Conservation (phyloP, 352 stramenopile genomes). For the Blastocystis sp. region DNA sequence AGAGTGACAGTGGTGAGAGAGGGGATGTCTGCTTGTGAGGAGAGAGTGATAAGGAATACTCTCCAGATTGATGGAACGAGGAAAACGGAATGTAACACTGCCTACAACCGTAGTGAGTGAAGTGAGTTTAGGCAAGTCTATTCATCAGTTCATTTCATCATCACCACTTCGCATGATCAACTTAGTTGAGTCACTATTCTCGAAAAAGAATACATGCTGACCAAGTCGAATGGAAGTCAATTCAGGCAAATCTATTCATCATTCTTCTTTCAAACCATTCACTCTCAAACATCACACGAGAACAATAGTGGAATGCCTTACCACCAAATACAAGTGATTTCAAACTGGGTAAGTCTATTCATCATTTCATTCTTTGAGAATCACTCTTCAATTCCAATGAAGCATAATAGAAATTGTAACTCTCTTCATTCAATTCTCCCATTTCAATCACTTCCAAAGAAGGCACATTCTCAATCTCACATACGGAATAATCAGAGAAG, state of each 20-base stretch:
- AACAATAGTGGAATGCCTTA: background rate
- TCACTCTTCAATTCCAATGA: background rate
- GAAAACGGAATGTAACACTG: background rate
- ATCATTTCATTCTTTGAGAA: background rate
- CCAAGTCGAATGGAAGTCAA: background rate
- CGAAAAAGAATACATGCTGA: too few relatives aligned
- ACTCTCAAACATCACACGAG: background rate
- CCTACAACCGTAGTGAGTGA: background rate
- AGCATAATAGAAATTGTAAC: background rate
- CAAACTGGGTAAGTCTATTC: background rate
- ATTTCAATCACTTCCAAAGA: background rate
- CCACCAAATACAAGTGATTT: background rate
- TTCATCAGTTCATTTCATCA: background rate
- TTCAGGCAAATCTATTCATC: background rate
- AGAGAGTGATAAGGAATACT: background rate
- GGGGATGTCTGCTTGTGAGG: background rate
- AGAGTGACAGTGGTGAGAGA: too few relatives aligned
- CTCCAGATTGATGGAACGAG: background rate
- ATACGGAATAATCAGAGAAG: background rate
- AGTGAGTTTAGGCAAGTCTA: background rate
- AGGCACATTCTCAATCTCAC: background rate
- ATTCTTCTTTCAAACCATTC: background rate
- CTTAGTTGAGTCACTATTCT: too few relatives aligned
- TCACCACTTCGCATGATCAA: background rate
- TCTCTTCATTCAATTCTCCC: background rate